Percentiles rank a stretch among this genome's conserved stretches.
These are phyloP conservation scores for Exophiala spinifera DNA, from an alignment of 2,329 filamentous ascomycete species.

Conservation along the genomic window DNA sequence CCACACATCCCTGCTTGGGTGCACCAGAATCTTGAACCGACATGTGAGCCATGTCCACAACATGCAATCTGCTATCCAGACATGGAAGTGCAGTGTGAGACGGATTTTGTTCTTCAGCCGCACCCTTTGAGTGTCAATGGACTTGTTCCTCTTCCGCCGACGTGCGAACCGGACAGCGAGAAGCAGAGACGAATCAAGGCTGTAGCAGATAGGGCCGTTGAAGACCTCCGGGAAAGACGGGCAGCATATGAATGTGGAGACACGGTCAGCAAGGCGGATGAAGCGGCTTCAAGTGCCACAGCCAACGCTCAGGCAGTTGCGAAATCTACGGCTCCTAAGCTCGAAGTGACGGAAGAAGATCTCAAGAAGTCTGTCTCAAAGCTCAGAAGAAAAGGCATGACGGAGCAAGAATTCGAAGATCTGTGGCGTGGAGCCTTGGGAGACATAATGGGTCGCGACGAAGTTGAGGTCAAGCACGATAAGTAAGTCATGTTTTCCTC, in stretches of 20 bases:
- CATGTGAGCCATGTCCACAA: conserved; percentile 84
- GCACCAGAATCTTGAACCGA: conserved; percentile 62
- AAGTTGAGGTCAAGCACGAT: conserved; percentile 55
- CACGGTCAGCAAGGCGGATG: conserved; percentile 42
- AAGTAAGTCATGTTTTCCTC: conserved; percentile 51
- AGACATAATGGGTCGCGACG: conserved; percentile 55
- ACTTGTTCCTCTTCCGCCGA: conserved; percentile 77
- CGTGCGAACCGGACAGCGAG: conserved; percentile 91
- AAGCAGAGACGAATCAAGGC: conserved; percentile 83
- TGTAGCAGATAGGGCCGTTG: conserved; percentile 82
- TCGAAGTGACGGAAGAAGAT: conserved; percentile 65
- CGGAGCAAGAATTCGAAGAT: conserved; percentile 84
- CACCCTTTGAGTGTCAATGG: conserved; percentile 83
- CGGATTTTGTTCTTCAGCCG: conserved; percentile 78
- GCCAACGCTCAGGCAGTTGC: conserved; percentile 50
- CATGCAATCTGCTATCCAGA: conserved; percentile 86
- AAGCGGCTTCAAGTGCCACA: background rate
- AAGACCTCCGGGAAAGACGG: conserved; percentile 77
- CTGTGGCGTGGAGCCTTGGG: conserved; percentile 57
- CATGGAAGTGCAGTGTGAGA: conserved; percentile 75
- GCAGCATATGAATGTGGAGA: conserved; percentile 91
- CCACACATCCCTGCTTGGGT: conserved; percentile 68
- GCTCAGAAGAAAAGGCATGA: conserved; percentile 79
- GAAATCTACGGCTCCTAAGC: conserved; percentile 32
- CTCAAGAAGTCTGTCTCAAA: conserved; percentile 73